Percentiles rank a stretch among this genome's conserved stretches.
Evolutionary conservation across 306 rosid genomes (phyloP).

Genomic region (Castanopsis chinensis): DNA sequence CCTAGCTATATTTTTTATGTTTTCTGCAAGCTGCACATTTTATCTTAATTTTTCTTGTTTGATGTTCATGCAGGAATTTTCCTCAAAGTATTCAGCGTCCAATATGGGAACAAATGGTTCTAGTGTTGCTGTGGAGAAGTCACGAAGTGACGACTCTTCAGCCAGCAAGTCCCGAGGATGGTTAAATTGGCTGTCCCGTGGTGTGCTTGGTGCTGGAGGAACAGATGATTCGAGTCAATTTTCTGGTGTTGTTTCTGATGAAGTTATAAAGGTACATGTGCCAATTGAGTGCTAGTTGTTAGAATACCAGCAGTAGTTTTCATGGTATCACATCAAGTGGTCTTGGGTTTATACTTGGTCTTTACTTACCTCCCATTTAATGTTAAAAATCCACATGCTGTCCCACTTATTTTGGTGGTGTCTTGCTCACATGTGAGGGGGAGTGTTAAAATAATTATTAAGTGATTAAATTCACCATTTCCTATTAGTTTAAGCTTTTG

Average conservation of each 20-base stretch:
- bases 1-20: neutral
- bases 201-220: constrained; percentile 99
- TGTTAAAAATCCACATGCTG: no score
- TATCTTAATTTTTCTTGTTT: constrained; percentile 7
- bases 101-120: constrained; percentile 26
- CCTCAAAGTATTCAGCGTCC: constrained; percentile 40
- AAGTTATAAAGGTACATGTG: constrained; percentile 71
- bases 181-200: constrained; percentile 96
- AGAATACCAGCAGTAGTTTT: neutral
- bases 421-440: no score
- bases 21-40: neutral
- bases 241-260: constrained; percentile 94
- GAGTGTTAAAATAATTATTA: no score
- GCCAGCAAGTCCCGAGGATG: constrained; percentile 75
- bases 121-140: constrained; percentile 46
- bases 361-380: no score
- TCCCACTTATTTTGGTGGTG: no score
- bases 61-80: constrained; percentile 50
- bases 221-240: constrained; percentile 93
- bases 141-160: constrained; percentile 53
- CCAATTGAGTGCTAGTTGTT: neutral
- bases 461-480: no score
- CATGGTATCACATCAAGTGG: no score
- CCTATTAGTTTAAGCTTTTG: no score
- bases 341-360: no score